Evolutionary conservation across 176 grass and related monocot species (phyloP).

Genomic region (Raddia distichophylla): DNA sequence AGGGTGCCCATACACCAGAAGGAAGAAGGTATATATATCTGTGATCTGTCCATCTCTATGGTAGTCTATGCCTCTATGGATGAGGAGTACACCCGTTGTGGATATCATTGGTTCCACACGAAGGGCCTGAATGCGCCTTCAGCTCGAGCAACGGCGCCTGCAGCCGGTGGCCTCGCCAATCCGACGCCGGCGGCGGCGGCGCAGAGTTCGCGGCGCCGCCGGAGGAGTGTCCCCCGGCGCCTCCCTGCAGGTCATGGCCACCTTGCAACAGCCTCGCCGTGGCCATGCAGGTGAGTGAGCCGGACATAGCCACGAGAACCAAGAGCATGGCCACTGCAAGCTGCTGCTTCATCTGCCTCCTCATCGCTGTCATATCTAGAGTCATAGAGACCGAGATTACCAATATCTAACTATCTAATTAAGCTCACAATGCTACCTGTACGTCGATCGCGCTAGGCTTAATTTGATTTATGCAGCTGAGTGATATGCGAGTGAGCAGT

Average conservation of each 20-base stretch:
- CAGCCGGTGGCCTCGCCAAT: neutral
- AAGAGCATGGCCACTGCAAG: conserved; percentile 4
- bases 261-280: conserved; percentile 40
- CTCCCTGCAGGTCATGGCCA: neutral
- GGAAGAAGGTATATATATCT: too few relatives aligned
- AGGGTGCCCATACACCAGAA: too few relatives aligned
- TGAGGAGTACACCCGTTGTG: neutral
- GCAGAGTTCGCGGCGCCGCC: conserved; percentile 33
- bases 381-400: too few relatives aligned
- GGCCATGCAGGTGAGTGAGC: neutral
- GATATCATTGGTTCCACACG: neutral
- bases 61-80: too few relatives aligned
- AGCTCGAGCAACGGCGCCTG: neutral
- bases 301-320: neutral
- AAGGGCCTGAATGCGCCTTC: neutral
- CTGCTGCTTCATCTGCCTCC: neutral
- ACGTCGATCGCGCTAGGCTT: too few relatives aligned
- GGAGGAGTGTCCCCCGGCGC: conserved; percentile 46
- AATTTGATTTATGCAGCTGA: neutral
- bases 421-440: too few relatives aligned
- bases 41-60: too few relatives aligned
- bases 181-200: conserved; percentile 19
- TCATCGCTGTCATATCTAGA: neutral
- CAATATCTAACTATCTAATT: too few relatives aligned
- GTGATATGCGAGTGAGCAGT: neutral